Evolutionary conservation across 2,329 filamentous ascomycete genomes (phyloP), one percentile per base, ranked within the genome.

Genomic region (Sclerotinia sclerotiorum): DNA sequence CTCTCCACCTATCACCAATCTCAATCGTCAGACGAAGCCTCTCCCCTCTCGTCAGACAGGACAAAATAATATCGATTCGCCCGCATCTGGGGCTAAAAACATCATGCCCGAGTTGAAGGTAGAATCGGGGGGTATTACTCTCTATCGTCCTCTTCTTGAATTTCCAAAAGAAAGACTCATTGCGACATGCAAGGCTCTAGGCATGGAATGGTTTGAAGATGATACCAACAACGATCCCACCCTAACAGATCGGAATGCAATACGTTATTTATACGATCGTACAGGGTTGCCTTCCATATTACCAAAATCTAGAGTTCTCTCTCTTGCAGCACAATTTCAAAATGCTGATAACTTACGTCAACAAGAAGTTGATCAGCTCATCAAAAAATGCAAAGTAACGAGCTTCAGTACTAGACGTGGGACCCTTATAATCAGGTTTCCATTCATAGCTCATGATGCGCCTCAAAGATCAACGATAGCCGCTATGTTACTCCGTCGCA

Each of bases 141-240:
- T 94, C 24, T 85, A 89, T 73, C 85, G 92, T 10, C 92, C 92
- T 4, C 79, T 95, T 60, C 80, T 96, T 10, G 77, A 78, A 11
- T 93, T 94, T 75, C 81, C 84, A 69, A 96, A 98, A 79, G 83
- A 87, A 63, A 82, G 89, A 48, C 82, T 97, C n/a, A 83, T 90
- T 55, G 86, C 87, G 1, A 93, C 92, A 0, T 97, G 94, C 75
- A 78, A 88, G 70, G 82, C 84, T n/a, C 84, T 88, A 72, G 79
- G 82, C 0, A 80, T 96, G 13, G 80, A 81, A 0, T 98, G 92
- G 90, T 91, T 93, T 71, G 92, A 95, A 77, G 95, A 99, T 77
- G 81, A 83, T 54, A 97, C 94, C 1, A 99, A 99, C 76, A 79
- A 82, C 21, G 90, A 97, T 74, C 84, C 83, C 11, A 93, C 89